phyloP scores from a whole-genome alignment of 345 rosid genomes.

The Populus euphratica region DNA sequence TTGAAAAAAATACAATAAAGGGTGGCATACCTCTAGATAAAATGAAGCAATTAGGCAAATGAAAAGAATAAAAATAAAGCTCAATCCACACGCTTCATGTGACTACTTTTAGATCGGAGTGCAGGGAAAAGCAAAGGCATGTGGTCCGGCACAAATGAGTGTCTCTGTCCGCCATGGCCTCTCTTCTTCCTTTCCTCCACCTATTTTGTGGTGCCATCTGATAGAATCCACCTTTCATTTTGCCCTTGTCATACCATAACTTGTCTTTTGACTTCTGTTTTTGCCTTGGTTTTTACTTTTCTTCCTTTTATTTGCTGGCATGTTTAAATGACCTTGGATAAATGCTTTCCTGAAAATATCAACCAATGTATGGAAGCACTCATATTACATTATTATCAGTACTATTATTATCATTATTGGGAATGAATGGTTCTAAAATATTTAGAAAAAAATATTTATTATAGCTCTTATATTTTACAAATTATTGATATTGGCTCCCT shows the following conservation, averaged over 20 bases:
- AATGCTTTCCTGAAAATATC: background rate
- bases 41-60: background rate
- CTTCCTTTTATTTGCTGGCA: background rate
- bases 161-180: slow-evolving; percentile 6
- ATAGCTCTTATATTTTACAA: no score
- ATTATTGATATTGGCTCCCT: no score
- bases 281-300: background rate
- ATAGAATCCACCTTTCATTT: background rate
- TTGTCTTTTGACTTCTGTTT: slow-evolving; percentile 14
- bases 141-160: slow-evolving; percentile 32
- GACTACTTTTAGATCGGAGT: slow-evolving; percentile 14
- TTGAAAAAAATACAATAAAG: no score
- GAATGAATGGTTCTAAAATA: no score
- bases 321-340: background rate
- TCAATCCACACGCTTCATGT: slow-evolving; percentile 8
- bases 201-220: slow-evolving; percentile 8
- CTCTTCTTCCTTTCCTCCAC: background rate
- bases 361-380: background rate
- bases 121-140: slow-evolving; percentile 27
- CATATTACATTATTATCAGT: background rate
- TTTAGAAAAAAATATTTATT: no score
- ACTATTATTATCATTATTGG: no score
- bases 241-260: background rate
- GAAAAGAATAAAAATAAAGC: background rate
- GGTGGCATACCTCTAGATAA: no score